These are phyloP conservation scores for Cyclotella atomus DNA, from an alignment of 108 stramenopile genomes.

Conservation along the genomic window DNA sequence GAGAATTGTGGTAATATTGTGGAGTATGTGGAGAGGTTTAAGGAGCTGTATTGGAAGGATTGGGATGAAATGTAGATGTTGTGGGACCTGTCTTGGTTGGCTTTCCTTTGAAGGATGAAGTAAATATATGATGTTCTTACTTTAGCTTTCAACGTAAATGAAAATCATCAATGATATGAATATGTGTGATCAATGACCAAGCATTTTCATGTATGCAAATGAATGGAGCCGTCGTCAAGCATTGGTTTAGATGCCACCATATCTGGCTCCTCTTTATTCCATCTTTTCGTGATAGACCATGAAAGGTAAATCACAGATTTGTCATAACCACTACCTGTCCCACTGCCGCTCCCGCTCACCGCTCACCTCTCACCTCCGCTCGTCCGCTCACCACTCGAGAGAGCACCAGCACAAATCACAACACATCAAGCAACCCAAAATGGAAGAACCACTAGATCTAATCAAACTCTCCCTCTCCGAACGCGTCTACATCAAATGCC, in stretches of 20 bases:
- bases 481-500: conserved; percentile 98
- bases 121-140: not conserved
- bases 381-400: not conserved
- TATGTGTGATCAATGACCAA: too few species aligned
- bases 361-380: too few species aligned
- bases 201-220: too few species aligned
- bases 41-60: conserved; percentile 17
- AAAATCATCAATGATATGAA: too few species aligned
- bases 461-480: conserved; percentile 98
- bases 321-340: too few species aligned
- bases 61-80: conserved; percentile 1
- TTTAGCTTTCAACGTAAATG: too few species aligned
- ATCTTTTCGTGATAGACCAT: too few species aligned
- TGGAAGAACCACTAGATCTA: conserved; percentile 98
- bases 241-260: too few species aligned
- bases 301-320: too few species aligned
- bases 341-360: too few species aligned
- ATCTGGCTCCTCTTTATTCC: too few species aligned
- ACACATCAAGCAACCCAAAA: conserved; percentile 17
- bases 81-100: not conserved
- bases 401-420: not conserved
- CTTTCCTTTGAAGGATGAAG: not conserved
- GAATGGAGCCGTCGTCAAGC: too few species aligned
- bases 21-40: conserved; percentile 6
- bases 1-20: conserved; percentile 9